Evolutionary conservation across 2,329 filamentous ascomycete genomes (phyloP).

Genomic region (Saccharata proteae): DNA sequence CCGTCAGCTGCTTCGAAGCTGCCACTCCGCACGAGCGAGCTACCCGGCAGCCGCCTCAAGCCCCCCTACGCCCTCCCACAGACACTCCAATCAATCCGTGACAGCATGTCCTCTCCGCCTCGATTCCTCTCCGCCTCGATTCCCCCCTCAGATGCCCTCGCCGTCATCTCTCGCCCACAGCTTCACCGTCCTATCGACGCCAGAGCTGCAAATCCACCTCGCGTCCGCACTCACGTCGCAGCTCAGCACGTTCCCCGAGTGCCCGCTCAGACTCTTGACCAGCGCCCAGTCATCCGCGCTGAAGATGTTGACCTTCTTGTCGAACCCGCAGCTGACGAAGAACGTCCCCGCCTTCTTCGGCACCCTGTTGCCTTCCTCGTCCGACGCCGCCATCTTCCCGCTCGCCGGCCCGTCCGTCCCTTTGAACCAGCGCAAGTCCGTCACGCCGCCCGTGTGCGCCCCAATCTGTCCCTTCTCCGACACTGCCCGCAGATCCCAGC

Average conservation of each 20-base stretch:
- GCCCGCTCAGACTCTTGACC: constrained; percentile 75
- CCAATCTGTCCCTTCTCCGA: constrained; percentile 73
- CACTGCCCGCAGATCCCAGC: constrained; percentile 92
- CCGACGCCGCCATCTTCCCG: constrained; percentile 46
- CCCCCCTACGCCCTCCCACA: no score
- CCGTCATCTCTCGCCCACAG: constrained; percentile 83
- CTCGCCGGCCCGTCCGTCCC: constrained; percentile 63
- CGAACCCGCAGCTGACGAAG: constrained; percentile 82
- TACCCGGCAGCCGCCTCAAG: no score
- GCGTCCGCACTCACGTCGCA: constrained; percentile 79
- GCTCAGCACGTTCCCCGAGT: constrained; percentile 84
- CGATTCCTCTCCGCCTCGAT: no score
- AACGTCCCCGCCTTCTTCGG: constrained; percentile 88
- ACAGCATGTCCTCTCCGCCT: no score
- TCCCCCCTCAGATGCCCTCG: constrained; percentile 31
- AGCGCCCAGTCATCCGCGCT: constrained; percentile 93
- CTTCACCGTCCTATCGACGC: constrained; percentile 91
- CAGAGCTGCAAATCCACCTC: constrained; percentile 87
- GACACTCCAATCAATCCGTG: no score
- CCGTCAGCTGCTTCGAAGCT: no score
- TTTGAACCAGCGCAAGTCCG: constrained; percentile 89
- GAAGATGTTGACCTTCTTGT: constrained; percentile 90
- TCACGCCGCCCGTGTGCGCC: constrained; percentile 82
- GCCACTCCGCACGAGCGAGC: no score
- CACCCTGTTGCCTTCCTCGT: constrained; percentile 48